Base-by-base conservation (phyloP, 352 stramenopile species). In the Globisporangium recalcitrans region DNA sequence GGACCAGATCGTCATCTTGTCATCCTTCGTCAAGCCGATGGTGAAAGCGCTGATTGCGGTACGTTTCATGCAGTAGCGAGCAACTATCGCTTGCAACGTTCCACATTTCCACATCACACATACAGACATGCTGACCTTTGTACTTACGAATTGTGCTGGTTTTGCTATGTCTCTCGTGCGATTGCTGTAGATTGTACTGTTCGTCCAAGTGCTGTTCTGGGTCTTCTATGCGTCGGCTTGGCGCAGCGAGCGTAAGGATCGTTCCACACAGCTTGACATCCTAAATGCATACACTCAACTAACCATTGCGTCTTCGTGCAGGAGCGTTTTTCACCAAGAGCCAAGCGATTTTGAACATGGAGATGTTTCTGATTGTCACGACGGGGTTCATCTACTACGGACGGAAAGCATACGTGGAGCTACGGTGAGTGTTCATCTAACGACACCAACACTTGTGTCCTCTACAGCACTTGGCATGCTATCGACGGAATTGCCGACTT, bases 271-370 rank as follows among this genome's bases (percentile, higher is more conserved):
- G n/a, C 19, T 3, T 10, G 19, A 5, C 6, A 4, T 21, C 19
- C 38, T 46, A 4, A 21, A 8, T 46, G 8, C 11, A n/a, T 6
- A 6, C 74, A 1, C 11, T 13, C 19, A 49, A 4, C 21, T 49
- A 22, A 53, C 16, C 21, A 62, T 46, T 3, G 4, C 4, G n/a
- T n/a, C n/a, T n/a, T n/a, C n/a, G 21, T 38, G 13, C 52, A 93
- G 85, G 70, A n/a, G 81, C 82, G 13, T 93, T 93, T 52, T 91
- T 93, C 67, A 85, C 81, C 13, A 83, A 74, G 68, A 75, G 74
- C 29, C 82, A 93, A 73, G 82, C 85, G 22, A 82, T 91, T 60
- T 60, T 90, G 34, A 93, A 93, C 62, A 88, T 90, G 80, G 63
- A 87, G n/a, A 65, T 93, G 31, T 95, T 91, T 57, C 60, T 87